phyloP scores from a whole-genome alignment of 805 yeast species.

The Schwanniomyces yamadae region DNA sequence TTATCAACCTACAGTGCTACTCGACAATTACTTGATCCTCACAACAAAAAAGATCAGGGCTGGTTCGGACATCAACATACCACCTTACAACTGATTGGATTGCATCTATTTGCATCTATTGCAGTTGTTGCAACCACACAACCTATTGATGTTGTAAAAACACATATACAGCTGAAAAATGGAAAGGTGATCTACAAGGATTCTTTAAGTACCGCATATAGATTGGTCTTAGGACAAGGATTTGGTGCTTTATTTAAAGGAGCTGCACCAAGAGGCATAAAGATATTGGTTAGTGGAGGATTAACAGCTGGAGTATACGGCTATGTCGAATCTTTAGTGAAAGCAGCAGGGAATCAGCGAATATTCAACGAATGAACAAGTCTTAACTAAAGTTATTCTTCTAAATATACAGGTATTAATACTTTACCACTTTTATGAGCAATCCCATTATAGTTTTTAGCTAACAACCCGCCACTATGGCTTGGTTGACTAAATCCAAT shows the following conservation, averaged over 20 bases:
- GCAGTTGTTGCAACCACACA: slow-evolving; percentile 80
- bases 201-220: slow-evolving; percentile 49
- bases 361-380: slow-evolving; percentile 23
- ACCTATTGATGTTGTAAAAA: slow-evolving; percentile 84
- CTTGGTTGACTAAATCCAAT: slow-evolving; percentile 77
- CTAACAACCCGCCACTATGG: slow-evolving; percentile 59
- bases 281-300: slow-evolving; percentile 41
- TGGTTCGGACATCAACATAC: slow-evolving; percentile 49
- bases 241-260: slow-evolving; percentile 33
- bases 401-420: slow-evolving; percentile 51
- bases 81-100: slow-evolving; percentile 47
- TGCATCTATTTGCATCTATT: slow-evolving; percentile 56
- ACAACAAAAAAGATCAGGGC: slow-evolving; percentile 27
- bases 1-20: slow-evolving; percentile 79
- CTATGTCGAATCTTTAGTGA: slow-evolving; percentile 31
- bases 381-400: slow-evolving; percentile 6
- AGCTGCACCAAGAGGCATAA: slow-evolving; percentile 38
- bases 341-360: slow-evolving; percentile 30
- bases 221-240: slow-evolving; percentile 32
- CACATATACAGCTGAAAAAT: slow-evolving; percentile 80
- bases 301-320: slow-evolving; percentile 39
- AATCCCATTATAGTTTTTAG: slow-evolving; percentile 54
- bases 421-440: slow-evolving; percentile 51
- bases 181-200: slow-evolving; percentile 59
- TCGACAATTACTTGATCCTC: slow-evolving; percentile 67